A percentile compares a stretch with the other conserved stretches of the same genome.
These are phyloP conservation scores for Rhizophora mangle DNA, from an alignment of 345 rosid genomes.

Conservation along the genomic window DNA sequence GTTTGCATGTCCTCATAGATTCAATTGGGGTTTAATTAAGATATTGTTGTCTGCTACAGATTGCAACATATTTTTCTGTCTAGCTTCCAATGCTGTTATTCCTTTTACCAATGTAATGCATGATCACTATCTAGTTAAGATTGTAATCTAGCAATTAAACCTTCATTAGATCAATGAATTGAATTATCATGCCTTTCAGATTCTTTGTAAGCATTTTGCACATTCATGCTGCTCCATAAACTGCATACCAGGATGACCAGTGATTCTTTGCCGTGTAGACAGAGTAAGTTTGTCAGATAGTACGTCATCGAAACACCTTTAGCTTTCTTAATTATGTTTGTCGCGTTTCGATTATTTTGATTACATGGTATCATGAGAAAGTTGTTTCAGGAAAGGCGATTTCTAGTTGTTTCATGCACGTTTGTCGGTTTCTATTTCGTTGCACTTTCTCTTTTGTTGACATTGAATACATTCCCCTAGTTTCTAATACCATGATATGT, in stretches of 20 bases:
- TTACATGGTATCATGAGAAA: neutral
- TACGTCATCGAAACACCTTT: too few relatives aligned
- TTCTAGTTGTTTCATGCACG: neutral
- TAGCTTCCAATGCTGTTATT: too few relatives aligned
- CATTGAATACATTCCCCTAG: neutral
- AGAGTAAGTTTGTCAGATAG: neutral
- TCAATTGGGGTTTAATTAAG: too few relatives aligned
- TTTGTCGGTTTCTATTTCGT: conserved; percentile 13
- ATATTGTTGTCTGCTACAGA: too few relatives aligned
- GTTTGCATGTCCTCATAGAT: too few relatives aligned
- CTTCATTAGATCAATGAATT: neutral
- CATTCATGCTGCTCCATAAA: conserved; percentile 4
- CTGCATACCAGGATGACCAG: conserved; percentile 2
- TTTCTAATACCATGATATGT: too few relatives aligned
- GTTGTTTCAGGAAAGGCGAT: neutral
- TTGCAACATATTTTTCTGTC: too few relatives aligned
- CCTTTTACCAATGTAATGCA: too few relatives aligned
- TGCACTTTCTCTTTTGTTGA: neutral
- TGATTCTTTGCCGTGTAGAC: neutral
- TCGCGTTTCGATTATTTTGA: neutral
- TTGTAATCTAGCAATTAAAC: too few relatives aligned
- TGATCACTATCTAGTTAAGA: too few relatives aligned
- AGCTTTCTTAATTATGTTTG: neutral
- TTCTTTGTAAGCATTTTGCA: neutral
- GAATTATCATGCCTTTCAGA: neutral